A percentile compares a stretch with the other conserved stretches of the same genome.
Evolutionary conservation across 2,329 filamentous ascomycete species (phyloP).

Genomic region (Teratosphaeria pseudoeucalypti): DNA sequence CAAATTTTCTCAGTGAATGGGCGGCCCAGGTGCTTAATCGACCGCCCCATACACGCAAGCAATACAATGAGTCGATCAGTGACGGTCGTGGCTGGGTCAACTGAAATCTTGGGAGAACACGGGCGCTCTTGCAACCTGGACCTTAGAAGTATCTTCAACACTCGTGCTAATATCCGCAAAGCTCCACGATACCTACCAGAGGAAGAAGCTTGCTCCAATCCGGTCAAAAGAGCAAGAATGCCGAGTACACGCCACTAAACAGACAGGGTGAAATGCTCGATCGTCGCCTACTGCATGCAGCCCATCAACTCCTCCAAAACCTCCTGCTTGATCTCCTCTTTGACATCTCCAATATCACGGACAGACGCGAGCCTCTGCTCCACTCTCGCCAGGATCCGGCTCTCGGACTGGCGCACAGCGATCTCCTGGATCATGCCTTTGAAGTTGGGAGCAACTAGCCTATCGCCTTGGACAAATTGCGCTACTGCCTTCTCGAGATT

Average conservation of each 20-base stretch:
- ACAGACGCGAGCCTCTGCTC: neutral
- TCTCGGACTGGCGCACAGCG: neutral
- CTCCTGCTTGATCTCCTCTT: neutral
- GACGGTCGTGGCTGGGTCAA: too few relatives aligned
- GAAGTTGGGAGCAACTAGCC: neutral
- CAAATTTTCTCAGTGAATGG: too few relatives aligned
- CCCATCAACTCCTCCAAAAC: neutral
- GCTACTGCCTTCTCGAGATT: neutral
- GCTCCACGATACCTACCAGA: too few relatives aligned
- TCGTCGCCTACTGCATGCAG: neutral
- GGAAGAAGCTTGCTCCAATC: too few relatives aligned
- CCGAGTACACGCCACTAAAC: neutral
- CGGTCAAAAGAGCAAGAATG: too few relatives aligned
- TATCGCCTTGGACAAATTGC: neutral
- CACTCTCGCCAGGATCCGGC: neutral
- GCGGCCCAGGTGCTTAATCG: too few relatives aligned
- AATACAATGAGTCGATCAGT: too few relatives aligned
- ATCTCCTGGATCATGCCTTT: neutral
- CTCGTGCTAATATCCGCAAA: too few relatives aligned
- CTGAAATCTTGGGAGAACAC: too few relatives aligned
- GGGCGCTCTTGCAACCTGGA: too few relatives aligned
- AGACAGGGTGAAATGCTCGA: neutral
- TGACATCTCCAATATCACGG: neutral
- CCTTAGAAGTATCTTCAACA: too few relatives aligned
- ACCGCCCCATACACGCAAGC: too few relatives aligned